Conservation (phyloP, 257 asterid genomes). For the Fraxinus pennsylvanica region DNA sequence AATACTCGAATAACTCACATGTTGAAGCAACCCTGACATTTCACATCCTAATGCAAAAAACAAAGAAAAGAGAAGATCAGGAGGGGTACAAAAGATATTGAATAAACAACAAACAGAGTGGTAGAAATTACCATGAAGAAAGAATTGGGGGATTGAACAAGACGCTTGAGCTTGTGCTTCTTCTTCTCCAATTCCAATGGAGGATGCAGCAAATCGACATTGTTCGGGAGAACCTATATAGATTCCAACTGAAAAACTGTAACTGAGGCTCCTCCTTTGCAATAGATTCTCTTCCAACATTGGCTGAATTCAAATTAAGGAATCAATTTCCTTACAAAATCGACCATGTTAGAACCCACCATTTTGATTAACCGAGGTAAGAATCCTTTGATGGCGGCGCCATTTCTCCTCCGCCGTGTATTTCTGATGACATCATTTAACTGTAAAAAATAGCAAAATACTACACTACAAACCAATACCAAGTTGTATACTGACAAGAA, state of each 20-base stretch:
- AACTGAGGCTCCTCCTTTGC: too few species aligned
- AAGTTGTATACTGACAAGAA: neutral
- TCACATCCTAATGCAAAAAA: too few species aligned
- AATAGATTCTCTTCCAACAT: neutral
- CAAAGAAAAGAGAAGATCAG: too few species aligned
- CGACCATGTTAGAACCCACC: neutral
- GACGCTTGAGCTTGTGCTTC: constrained; percentile 39
- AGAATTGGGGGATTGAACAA: neutral
- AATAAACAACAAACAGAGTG: too few species aligned
- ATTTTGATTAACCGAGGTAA: neutral
- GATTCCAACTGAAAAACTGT: neutral
- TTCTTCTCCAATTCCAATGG: constrained; percentile 26
- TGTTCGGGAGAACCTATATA: constrained; percentile 32
- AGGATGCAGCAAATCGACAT: constrained; percentile 37
- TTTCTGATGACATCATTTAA: constrained; percentile 34
- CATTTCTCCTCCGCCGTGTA: constrained; percentile 36
- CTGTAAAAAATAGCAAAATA: neutral
- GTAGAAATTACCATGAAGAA: too few species aligned
- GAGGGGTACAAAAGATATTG: too few species aligned
- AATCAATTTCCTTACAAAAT: neutral
- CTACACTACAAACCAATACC: constrained; percentile 5
- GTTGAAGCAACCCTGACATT: constrained; percentile 18
- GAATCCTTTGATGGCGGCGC: neutral
- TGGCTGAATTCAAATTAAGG: neutral
- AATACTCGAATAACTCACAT: constrained; percentile 26